Percentiles rank a stretch among this genome's conserved stretches.
Evolutionary conservation across 768 basidiomycete species (phyloP).

Genomic region (Amanita exitialis): DNA sequence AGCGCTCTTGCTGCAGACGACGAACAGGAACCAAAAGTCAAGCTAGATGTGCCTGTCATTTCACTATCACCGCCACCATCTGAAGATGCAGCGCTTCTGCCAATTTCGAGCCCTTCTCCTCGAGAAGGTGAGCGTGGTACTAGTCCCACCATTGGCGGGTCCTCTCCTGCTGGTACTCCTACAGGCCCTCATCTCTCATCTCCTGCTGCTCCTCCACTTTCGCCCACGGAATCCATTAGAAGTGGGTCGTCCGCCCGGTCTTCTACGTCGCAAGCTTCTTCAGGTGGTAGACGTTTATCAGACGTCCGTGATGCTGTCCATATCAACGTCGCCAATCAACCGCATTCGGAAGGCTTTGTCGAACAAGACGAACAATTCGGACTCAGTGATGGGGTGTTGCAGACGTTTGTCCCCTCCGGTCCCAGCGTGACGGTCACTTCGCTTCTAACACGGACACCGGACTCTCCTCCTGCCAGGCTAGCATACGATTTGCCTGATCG

Average conservation of each 20-base stretch:
- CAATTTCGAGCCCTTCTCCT: neutral
- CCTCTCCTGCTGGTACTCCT: neutral
- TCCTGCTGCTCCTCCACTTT: neutral
- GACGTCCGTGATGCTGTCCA: slow-evolving; percentile 4
- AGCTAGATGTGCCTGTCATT: slow-evolving; percentile 1
- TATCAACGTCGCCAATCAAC: neutral
- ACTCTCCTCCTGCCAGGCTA: slow-evolving; percentile 12
- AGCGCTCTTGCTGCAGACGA: neutral
- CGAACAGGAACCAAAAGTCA: neutral
- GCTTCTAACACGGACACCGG: slow-evolving; percentile 2
- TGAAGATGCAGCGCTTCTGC: neutral
- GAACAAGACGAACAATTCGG: slow-evolving; percentile 6
- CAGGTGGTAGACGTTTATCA: neutral
- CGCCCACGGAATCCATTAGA: neutral
- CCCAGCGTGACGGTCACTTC: slow-evolving; percentile 3
- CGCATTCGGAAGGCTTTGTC: neutral
- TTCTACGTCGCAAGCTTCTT: neutral
- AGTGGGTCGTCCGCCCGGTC: neutral
- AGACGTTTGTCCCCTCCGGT: neutral
- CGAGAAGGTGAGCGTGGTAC: neutral
- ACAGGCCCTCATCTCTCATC: neutral
- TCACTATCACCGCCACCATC: slow-evolving; percentile 4
- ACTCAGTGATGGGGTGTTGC: slow-evolving; percentile 9
- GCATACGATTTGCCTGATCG: slow-evolving; percentile 12
- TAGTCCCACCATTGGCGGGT: neutral